Percentiles rank a stretch among this genome's conserved stretches.
Evolutionary conservation across 225 moss, liverwort and hornwort genomes (phyloP).

Genomic region (Pseudisothecium myosuroides): DNA sequence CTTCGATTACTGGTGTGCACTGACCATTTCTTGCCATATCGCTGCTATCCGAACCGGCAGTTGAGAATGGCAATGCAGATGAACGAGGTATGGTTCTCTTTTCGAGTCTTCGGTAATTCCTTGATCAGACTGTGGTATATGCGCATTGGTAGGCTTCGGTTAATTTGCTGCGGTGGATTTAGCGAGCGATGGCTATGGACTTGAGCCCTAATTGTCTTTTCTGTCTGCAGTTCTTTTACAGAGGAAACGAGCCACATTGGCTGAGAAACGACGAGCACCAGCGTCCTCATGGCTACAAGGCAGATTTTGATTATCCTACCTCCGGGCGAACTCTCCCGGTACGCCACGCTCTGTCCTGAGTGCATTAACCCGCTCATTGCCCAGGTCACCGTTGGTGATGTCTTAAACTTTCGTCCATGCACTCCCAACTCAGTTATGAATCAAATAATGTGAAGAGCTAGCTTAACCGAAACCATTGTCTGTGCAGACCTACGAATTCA

Average conservation of each 20-base stretch:
- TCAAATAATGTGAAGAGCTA: not conserved
- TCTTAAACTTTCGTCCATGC: not conserved
- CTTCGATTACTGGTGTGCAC: not conserved
- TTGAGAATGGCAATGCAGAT: slow-evolving; percentile 14
- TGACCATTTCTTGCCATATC: not conserved
- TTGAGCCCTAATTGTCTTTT: not conserved
- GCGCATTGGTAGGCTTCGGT: not conserved
- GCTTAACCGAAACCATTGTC: not conserved
- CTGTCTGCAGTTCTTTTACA: slow-evolving; percentile 18
- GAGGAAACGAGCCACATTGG: slow-evolving; percentile 33
- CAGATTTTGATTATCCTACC: not conserved
- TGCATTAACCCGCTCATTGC: not conserved
- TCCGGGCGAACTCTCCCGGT: slow-evolving; percentile 5
- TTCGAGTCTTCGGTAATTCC: not conserved
- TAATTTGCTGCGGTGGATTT: not conserved
- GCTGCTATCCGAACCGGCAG: not conserved
- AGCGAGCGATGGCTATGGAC: not conserved
- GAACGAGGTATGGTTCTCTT: slow-evolving; percentile 6
- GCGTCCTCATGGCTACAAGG: slow-evolving; percentile 1
- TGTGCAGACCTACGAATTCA: slow-evolving; percentile 17
- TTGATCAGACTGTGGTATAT: not conserved
- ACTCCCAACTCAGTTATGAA: not conserved
- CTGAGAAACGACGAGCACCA: slow-evolving; percentile 6
- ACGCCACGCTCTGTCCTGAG: not conserved
- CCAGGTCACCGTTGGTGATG: not conserved